Conservation (phyloP, 2,329 filamentous ascomycete species). For the Aspergillus sp. region DNA sequence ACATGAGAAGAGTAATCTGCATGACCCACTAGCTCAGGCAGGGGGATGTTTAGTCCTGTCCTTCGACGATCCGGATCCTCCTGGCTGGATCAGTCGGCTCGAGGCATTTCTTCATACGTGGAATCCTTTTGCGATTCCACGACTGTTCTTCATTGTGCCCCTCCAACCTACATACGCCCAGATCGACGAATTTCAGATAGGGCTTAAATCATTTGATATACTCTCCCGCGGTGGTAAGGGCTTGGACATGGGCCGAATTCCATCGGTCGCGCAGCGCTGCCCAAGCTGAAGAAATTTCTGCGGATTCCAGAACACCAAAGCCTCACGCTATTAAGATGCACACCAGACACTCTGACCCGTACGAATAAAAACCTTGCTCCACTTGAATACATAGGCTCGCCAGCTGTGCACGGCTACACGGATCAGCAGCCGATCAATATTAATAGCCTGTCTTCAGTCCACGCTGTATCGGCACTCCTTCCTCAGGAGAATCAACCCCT, state of each 20-base stretch:
- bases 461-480: constrained; percentile 13
- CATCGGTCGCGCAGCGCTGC: constrained; percentile 7
- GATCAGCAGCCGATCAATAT: constrained; percentile 17
- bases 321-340: constrained; percentile 11
- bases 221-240: constrained; percentile 8
- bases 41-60: constrained; percentile 11
- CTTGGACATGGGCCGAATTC: constrained; percentile 7
- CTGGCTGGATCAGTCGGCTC: constrained; percentile 3
- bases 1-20: constrained; percentile 2
- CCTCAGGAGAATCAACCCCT: constrained; percentile 14
- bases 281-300: constrained; percentile 12
- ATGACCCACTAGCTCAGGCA: constrained; percentile 8
- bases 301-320: constrained; percentile 5
- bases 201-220: constrained; percentile 7
- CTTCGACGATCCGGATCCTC: constrained; percentile 7
- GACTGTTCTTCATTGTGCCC: constrained; percentile 8
- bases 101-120: constrained; percentile 8
- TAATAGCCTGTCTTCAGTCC: constrained; percentile 14
- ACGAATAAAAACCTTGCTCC: constrained; percentile 15
- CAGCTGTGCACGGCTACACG: constrained; percentile 15
- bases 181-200: constrained; percentile 1
- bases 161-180: constrained; percentile 3
- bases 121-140: constrained; percentile 4
- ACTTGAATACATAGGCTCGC: constrained; percentile 13
- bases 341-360: constrained; percentile 10